These are phyloP conservation scores for Haplographium delicatum DNA, from an alignment of 495 filamentous ascomycete genomes.

Conservation along the genomic window DNA sequence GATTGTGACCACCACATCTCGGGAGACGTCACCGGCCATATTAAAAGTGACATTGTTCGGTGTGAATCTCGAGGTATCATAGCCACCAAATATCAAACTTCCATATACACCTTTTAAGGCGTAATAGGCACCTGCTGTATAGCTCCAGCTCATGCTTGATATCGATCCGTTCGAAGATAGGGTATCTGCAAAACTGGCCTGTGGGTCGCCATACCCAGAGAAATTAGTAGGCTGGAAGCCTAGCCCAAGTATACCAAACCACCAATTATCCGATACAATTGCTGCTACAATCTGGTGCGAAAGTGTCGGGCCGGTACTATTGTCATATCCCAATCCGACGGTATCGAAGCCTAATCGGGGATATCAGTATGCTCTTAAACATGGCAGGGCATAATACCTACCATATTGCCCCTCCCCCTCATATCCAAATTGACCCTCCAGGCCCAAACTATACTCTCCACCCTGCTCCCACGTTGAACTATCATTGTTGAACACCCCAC, in stretches of 20 bases:
- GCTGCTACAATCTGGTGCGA: conserved; percentile 43
- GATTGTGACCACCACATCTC: conserved; percentile 45
- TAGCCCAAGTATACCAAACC: conserved; percentile 20
- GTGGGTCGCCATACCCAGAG: conserved; percentile 21
- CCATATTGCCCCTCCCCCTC: conserved; percentile 16
- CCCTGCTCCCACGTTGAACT: conserved; percentile 41
- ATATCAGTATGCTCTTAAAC: conserved; percentile 25
- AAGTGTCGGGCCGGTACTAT: conserved; percentile 36
- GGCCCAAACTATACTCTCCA: conserved; percentile 23
- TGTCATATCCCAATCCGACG: conserved; percentile 37
- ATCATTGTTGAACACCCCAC: conserved; percentile 39
- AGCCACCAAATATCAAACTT: conserved; percentile 53
- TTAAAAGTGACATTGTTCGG: conserved; percentile 43
- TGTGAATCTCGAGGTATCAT: conserved; percentile 45
- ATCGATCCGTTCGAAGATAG: conserved; percentile 42
- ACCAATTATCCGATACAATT: conserved; percentile 26
- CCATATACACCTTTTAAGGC: conserved; percentile 42
- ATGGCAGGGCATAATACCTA: conserved; percentile 19
- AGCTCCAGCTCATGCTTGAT: conserved; percentile 48
- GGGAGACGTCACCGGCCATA: conserved; percentile 42
- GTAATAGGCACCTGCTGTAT: conserved; percentile 52
- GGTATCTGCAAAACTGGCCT: conserved; percentile 43
- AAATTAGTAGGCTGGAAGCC: conserved; percentile 29
- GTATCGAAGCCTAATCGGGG: conserved; percentile 40
- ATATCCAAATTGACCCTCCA: conserved; percentile 11